These are phyloP conservation scores for Globisporangium acanthophoron DNA, from an alignment of 352 stramenopile species.

Conservation along the genomic window DNA sequence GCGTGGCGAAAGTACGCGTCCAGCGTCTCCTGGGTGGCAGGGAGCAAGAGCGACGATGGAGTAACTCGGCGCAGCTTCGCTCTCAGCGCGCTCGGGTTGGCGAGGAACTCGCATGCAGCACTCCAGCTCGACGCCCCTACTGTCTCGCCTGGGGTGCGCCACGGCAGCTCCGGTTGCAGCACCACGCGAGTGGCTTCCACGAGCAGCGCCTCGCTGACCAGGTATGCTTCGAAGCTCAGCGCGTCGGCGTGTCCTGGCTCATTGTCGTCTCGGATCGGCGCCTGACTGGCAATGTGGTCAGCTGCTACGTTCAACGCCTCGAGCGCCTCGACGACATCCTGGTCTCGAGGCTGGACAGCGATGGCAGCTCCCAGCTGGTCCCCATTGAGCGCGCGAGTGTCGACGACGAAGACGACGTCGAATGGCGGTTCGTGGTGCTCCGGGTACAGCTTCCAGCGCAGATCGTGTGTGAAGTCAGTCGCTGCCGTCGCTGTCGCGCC, in stretches of 20 bases:
- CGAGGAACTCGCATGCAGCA: conserved; percentile 33
- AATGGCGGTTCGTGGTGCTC: conserved; percentile 19
- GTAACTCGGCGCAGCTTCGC: conserved; percentile 11
- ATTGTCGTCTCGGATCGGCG: conserved; percentile 1
- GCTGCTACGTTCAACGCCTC: conserved; percentile 12
- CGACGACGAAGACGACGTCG: conserved; percentile 20
- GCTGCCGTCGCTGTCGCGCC: conserved; percentile 23
- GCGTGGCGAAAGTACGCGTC: conserved; percentile 29
- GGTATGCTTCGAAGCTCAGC: conserved; percentile 45
- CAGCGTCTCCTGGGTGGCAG: conserved; percentile 16
- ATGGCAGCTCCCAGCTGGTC: background rate
- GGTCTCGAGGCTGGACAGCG: conserved; percentile 12
- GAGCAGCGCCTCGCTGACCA: conserved; percentile 53
- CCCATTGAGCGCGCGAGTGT: background rate
- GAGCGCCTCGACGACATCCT: conserved; percentile 21
- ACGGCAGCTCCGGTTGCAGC: conserved; percentile 28
- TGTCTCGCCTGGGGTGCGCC: conserved; percentile 37
- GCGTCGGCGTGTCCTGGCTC: background rate
- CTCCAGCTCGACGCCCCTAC: conserved; percentile 57
- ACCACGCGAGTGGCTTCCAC: conserved; percentile 43
- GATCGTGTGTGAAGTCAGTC: conserved; percentile 23
- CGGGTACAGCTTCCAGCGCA: conserved; percentile 24
- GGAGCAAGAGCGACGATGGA: conserved; percentile 8
- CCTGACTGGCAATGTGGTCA: conserved; percentile 14
- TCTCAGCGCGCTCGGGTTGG: conserved; percentile 22